These are phyloP conservation scores for Penicillium sp. DNA, from an alignment of 2,329 filamentous ascomycete species.

Conservation along the genomic window DNA sequence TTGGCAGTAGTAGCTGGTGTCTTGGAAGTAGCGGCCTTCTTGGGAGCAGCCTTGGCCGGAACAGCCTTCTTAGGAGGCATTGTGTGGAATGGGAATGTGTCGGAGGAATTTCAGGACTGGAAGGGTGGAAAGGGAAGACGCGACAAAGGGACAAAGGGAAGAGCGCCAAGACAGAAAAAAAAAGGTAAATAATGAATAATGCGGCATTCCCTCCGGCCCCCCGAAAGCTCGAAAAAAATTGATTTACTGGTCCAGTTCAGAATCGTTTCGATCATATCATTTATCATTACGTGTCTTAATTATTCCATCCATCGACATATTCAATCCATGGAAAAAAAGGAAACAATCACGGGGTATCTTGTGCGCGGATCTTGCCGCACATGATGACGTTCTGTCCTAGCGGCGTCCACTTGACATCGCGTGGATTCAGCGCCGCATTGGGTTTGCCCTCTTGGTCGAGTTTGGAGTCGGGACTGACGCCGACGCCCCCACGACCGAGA, in stretches of 20 bases:
- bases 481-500: constrained; percentile 79
- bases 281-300: not conserved
- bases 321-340: not conserved
- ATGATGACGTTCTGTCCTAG: constrained; percentile 81
- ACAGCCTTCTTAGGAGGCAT: constrained; percentile 34
- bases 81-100: constrained; percentile 10
- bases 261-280: not conserved
- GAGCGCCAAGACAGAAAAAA: constrained; percentile 11
- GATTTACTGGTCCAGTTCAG: not conserved
- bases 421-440: constrained; percentile 63
- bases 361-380: constrained; percentile 60
- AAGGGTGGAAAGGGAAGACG: constrained; percentile 3
- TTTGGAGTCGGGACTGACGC: constrained; percentile 67
- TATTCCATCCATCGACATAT: not conserved
- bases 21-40: constrained; percentile 16
- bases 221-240: not conserved
- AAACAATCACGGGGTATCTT: constrained; percentile 1
- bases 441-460: constrained; percentile 51
- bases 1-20: constrained; percentile 17
- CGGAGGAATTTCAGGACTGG: not conserved
- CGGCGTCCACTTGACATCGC: constrained; percentile 69
- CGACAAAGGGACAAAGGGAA: constrained; percentile 12
- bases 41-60: constrained; percentile 18
- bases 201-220: constrained; percentile 16
- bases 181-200: constrained; percentile 24